These are phyloP conservation scores for Nemophila menziesii DNA, from an alignment of 257 asterid species.

Conservation along the genomic window DNA sequence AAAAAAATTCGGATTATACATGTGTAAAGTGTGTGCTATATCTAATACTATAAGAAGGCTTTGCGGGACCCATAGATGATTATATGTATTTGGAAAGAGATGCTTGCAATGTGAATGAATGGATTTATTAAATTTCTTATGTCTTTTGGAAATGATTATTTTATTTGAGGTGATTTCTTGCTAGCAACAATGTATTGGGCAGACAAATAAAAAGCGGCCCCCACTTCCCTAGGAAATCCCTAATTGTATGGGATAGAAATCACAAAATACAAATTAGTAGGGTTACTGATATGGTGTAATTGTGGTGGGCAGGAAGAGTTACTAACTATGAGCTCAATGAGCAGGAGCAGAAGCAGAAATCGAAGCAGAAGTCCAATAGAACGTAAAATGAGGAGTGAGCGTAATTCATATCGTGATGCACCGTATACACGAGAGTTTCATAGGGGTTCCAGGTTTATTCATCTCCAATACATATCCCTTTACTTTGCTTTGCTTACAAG, in stretches of 20 bases:
- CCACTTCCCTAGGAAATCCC: too few relatives aligned
- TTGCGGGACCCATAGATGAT: too few relatives aligned
- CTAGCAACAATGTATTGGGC: slow-evolving; percentile 9
- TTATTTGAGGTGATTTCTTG: slow-evolving; percentile 16
- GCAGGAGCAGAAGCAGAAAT: slow-evolving; percentile 58
- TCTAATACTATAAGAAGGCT: not conserved
- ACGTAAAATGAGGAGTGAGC: slow-evolving; percentile 80
- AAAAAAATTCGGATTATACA: too few relatives aligned
- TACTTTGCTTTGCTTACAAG: slow-evolving; percentile 26
- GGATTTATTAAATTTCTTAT: slow-evolving; percentile 4
- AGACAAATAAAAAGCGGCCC: too few relatives aligned
- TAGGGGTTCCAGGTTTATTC: slow-evolving; percentile 85
- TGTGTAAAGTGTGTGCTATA: not conserved
- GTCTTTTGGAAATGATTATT: slow-evolving; percentile 10
- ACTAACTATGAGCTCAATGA: slow-evolving; percentile 62
- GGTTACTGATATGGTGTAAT: slow-evolving; percentile 74
- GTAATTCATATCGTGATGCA: slow-evolving; percentile 82
- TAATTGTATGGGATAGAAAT: too few relatives aligned
- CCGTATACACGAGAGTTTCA: slow-evolving; percentile 81
- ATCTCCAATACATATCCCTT: slow-evolving; percentile 30
- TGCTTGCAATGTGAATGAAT: slow-evolving; percentile 4
- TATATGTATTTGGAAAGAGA: not conserved
- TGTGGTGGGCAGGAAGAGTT: slow-evolving; percentile 94
- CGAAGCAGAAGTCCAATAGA: slow-evolving; percentile 95
- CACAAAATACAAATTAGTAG: too few relatives aligned